phyloP scores from a whole-genome alignment of 768 basidiomycete genomes.

The Dictyophora rubrovolvata region DNA sequence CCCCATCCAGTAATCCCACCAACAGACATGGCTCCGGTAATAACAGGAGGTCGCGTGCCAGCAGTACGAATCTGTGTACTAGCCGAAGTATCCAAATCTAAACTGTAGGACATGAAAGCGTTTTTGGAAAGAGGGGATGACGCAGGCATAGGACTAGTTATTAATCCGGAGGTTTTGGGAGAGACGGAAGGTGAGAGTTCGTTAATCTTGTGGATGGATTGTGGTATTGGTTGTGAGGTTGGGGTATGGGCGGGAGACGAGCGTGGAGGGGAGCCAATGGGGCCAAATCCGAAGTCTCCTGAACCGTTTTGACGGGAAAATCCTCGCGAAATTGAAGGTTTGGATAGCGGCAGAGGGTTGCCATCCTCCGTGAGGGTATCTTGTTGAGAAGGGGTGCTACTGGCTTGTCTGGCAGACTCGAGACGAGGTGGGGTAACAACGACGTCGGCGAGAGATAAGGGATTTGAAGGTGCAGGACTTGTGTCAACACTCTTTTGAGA shows the following conservation, averaged over 20 bases:
- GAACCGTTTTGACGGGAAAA: conserved; percentile 27
- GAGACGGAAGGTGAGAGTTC: conserved; percentile 52
- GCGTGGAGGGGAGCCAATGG: conserved; percentile 72
- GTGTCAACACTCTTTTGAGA: conserved; percentile 20
- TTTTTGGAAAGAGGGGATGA: conserved; percentile 61
- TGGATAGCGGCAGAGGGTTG: conserved; percentile 41
- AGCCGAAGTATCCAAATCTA: conserved; percentile 11
- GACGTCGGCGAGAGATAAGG: conserved; percentile 7
- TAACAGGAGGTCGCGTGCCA: conserved; percentile 25
- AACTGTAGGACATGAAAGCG: conserved; percentile 34
- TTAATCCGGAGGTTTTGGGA: conserved; percentile 26
- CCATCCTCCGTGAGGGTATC: conserved; percentile 17
- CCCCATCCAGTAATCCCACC: conserved; percentile 44
- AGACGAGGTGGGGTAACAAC: conserved; percentile 11
- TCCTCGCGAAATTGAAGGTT: conserved; percentile 39
- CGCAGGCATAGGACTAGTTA: conserved; percentile 60
- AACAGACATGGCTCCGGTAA: conserved; percentile 53
- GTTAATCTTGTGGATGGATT: conserved; percentile 28
- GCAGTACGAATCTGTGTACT: conserved; percentile 16
- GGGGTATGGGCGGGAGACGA: conserved; percentile 19
- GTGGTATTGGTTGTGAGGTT: conserved; percentile 16
- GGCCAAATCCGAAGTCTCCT: conserved; percentile 54
- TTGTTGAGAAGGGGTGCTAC: conserved; percentile 13
- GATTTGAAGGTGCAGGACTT: conserved; percentile 26
- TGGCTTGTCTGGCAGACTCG: conserved; percentile 14